Evolutionary conservation across 768 basidiomycete species (phyloP), one percentile per base, ranked within the genome.

Genomic region (Naganishia onofrii): DNA sequence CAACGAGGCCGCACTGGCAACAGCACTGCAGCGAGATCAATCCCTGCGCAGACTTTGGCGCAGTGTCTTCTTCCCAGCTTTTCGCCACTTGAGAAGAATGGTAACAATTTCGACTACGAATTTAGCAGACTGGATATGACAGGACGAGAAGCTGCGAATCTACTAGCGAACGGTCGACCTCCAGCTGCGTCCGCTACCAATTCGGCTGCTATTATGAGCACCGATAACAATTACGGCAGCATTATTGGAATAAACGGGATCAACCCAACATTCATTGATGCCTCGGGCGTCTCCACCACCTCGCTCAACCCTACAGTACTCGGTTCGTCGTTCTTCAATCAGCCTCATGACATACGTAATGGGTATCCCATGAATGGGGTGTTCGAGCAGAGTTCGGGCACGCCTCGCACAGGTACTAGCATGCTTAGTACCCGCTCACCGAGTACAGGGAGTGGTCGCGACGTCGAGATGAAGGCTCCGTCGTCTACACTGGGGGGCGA

Each of bases 341-440:
- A 63, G 6, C 38, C 12, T 1, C n/a, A 31, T 13, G 60, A 44
- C 7, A n/a, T 42, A 10, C 60, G 23, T 3, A 29, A 42, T 46
- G 60, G 38, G 46, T 63, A 26, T 63, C 15, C 38, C n/a, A 26
- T 17, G 2, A 29, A 42, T 44, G 60, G 38, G 5, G 42, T 42
- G 26, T 23, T 63, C 15, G 60, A 58, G n/a, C 57, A 63, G 19
- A 63, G 38, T 42, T 12, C 42, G 10, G 60, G 60, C 3, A 63
- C 38, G 9, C 60, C 60, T 63, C 38, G 38, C 9, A 63, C 60
- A n/a, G 7, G 32, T 34, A 36, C 60, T 10, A 63, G 60, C 60
- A 63, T 63, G 60, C 38, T 63, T 13, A 63, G 60, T 29, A 63
- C 60, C 28, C 60, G 60, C 46, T 63, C 60, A 19, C 38, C 60